Evolutionary conservation across 805 yeast species (phyloP).

Genomic region (Sugiyamaella marilandica): DNA sequence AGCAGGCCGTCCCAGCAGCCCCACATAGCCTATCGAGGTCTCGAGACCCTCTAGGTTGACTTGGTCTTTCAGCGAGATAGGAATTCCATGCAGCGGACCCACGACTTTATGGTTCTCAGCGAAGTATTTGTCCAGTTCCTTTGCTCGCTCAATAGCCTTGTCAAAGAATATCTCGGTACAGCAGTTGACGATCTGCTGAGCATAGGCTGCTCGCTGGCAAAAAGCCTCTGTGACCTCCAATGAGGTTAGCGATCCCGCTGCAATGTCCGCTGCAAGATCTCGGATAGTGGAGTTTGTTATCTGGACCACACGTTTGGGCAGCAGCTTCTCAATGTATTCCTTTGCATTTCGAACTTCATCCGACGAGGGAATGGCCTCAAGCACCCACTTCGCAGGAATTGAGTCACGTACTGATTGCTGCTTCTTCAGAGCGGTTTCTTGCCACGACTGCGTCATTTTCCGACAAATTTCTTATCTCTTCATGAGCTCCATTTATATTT

Average conservation of each 20-base stretch:
- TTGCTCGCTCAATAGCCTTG: constrained; percentile 54
- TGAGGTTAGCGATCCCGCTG: constrained; percentile 37
- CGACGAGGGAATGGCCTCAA: constrained; percentile 6
- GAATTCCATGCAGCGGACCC: constrained; percentile 66
- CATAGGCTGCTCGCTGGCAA: constrained; percentile 53
- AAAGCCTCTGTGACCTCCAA: constrained; percentile 48
- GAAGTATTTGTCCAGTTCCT: constrained; percentile 48
- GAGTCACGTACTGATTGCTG: constrained; percentile 4
- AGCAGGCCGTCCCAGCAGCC: constrained; percentile 44
- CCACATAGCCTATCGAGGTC: constrained; percentile 51
- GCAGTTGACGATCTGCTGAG: constrained; percentile 47
- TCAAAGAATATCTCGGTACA: constrained; percentile 44
- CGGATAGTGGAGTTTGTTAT: constrained; percentile 11
- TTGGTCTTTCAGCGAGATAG: constrained; percentile 56
- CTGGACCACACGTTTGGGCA: constrained; percentile 4
- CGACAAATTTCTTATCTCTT: background rate
- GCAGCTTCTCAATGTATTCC: constrained; percentile 10
- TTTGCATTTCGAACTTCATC: constrained; percentile 14
- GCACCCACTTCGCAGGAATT: constrained; percentile 13
- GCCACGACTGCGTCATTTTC: constrained; percentile 9
- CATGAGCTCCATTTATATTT: background rate
- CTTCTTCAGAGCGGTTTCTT: constrained; percentile 8
- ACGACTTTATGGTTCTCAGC: constrained; percentile 43
- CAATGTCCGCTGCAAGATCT: constrained; percentile 3
- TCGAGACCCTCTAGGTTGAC: constrained; percentile 59